phyloP scores from a whole-genome alignment of 306 rosid genomes.

The Betula pendula region DNA sequence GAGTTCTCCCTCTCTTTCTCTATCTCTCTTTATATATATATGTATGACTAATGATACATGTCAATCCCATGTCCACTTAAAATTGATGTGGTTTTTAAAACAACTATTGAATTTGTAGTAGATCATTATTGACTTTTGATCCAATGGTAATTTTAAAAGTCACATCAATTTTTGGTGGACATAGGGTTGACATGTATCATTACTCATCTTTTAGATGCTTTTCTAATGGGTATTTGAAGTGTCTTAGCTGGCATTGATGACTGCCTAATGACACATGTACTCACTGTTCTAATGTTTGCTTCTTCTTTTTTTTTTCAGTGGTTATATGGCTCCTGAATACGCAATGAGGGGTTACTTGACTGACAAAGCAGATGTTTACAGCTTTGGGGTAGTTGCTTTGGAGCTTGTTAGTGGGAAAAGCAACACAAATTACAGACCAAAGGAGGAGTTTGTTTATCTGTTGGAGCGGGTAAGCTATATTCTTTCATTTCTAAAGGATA shows the following conservation, averaged over 20 bases:
- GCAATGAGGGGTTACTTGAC: slow-evolving; percentile 86
- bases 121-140: too few species aligned
- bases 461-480: slow-evolving; percentile 68
- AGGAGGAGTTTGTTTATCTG: slow-evolving; percentile 80
- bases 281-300: slow-evolving; percentile 14
- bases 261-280: slow-evolving; percentile 2
- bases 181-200: too few species aligned
- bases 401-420: slow-evolving; percentile 87
- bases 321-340: slow-evolving; percentile 95
- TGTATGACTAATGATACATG: too few species aligned
- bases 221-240: neutral
- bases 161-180: too few species aligned
- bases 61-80: too few species aligned
- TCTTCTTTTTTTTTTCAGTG: slow-evolving; percentile 52
- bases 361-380: slow-evolving; percentile 81
- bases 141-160: too few species aligned
- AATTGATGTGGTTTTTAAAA: too few species aligned
- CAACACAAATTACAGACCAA: slow-evolving; percentile 67
- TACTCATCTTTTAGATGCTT: too few species aligned
- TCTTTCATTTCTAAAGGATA: too few species aligned
- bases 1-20: slow-evolving; percentile 21
- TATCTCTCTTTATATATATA: neutral
- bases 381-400: slow-evolving; percentile 68
- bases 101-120: too few species aligned
- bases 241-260: neutral